Base-by-base conservation (phyloP, 129 eudicot genomes). In the Rutidosis leptorrhynchoides region DNA sequence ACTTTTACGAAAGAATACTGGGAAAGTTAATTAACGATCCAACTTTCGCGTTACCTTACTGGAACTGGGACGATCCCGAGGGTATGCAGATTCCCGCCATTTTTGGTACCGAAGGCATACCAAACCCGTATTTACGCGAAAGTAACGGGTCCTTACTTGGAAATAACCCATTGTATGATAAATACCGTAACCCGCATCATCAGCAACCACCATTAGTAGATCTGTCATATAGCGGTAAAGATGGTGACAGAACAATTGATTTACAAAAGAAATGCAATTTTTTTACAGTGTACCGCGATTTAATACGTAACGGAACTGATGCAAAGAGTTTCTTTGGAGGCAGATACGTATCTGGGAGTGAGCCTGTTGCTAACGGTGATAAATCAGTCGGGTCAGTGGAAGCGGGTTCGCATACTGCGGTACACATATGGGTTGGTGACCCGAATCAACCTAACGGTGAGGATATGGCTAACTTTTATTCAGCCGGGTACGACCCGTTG, bases 381-480 rank as follows among this genome's bases (percentile, higher is more conserved):
- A 55, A 57, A 0, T 78, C 81, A 0, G 24, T 45, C 0, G 87
- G 87, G 1, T 25, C 84, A 0, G 7, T 83, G 0, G 84, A 83
- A 53, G 62, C 60, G 0, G 65, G 61, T 5, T 43, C 60, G 10
- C 84, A 79, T 25, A 75, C 66, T 0, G 71, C 62, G 3, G 71
- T 79, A 0, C 84, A 79, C 32, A 10, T 22, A 20, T 76, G 87
- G 87, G 30, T 48, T 0, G 84, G 87, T 21, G 67, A 76, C 35
- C 15, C 59, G 2, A 37, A 5, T 0, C 65, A 29, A n/a, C 65
- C 70, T 14, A 49, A 74, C 1, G 28, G 15, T 0, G 87, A 79
- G 26, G 84, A 83, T 68, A 75, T 83, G 87, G 87, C 84, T 5
- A 68, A 61, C 57, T 83, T 79, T 17, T 83, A 79, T 25, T 79